Percentiles rank a stretch among this genome's conserved stretches.
These are phyloP conservation scores for Leptoxyphium fumago DNA, from an alignment of 2,329 filamentous ascomycete genomes.

Conservation along the genomic window DNA sequence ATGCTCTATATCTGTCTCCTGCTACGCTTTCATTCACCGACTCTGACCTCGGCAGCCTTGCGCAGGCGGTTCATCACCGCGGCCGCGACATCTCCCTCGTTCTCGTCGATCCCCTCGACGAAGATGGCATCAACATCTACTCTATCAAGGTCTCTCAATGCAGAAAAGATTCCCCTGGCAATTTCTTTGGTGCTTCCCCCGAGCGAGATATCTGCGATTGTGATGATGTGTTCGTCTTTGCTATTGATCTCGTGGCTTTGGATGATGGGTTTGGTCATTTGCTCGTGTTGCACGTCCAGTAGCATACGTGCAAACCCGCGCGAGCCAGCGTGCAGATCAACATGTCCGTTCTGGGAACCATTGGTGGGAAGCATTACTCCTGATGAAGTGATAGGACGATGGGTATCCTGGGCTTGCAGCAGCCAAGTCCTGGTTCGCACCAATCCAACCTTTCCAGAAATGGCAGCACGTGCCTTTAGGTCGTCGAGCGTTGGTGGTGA, in stretches of 20 bases:
- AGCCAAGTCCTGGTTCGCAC: constrained; percentile 24
- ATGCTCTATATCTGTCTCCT: background rate
- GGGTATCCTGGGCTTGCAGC: constrained; percentile 1
- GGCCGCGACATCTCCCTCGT: constrained; percentile 63
- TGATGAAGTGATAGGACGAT: background rate
- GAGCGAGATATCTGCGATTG: constrained; percentile 55
- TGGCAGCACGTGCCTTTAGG: constrained; percentile 14
- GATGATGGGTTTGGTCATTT: background rate
- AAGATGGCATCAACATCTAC: constrained; percentile 68
- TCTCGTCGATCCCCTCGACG: constrained; percentile 63
- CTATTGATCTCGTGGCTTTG: background rate
- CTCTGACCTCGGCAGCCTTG: constrained; percentile 31
- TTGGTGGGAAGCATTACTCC: background rate
- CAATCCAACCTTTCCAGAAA: constrained; percentile 22
- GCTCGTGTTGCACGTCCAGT: constrained; percentile 5
- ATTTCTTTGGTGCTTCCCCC: constrained; percentile 58
- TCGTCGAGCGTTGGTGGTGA: constrained; percentile 12
- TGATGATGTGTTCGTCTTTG: constrained; percentile 5
- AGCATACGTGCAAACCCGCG: constrained; percentile 16
- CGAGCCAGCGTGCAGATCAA: constrained; percentile 4
- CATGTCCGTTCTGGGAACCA: background rate
- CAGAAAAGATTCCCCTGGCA: constrained; percentile 76
- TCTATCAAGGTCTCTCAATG: constrained; percentile 70
- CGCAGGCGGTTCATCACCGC: constrained; percentile 41
- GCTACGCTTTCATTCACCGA: constrained; percentile 3